Conservation (phyloP, 225 moss, liverwort and hornwort species). For the Takakia lepidozioides region DNA sequence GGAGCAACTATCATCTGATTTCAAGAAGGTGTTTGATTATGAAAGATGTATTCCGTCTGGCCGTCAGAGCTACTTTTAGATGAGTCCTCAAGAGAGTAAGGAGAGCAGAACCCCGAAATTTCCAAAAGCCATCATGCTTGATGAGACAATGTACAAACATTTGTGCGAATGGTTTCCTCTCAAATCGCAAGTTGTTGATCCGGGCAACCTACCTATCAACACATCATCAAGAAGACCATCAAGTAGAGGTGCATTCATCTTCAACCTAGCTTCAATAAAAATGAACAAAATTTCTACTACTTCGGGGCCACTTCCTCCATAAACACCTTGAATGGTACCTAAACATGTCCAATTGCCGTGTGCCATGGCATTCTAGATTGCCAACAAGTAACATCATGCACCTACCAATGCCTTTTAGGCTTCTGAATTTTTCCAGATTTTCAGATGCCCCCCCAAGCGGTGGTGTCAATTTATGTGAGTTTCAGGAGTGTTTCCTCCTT, state of each 20-base stretch:
- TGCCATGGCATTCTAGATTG: too few relatives aligned
- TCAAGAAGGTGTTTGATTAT: slow-evolving; percentile 18
- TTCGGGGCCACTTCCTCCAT: too few relatives aligned
- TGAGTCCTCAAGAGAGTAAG: slow-evolving; percentile 19
- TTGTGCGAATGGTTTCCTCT: slow-evolving; percentile 19
- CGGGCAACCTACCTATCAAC: slow-evolving; percentile 11
- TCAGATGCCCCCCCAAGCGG: too few relatives aligned
- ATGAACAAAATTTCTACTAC: neutral
- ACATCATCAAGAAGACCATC: slow-evolving; percentile 7
- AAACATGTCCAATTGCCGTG: neutral
- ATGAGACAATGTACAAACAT: slow-evolving; percentile 15
- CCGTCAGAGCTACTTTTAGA: slow-evolving; percentile 15
- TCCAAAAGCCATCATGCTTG: slow-evolving; percentile 19
- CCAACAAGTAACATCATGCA: too few relatives aligned
- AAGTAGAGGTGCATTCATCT: too few relatives aligned
- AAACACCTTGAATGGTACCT: too few relatives aligned
- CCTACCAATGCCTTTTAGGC: too few relatives aligned
- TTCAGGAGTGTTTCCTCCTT: too few relatives aligned
- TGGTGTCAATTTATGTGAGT: too few relatives aligned
- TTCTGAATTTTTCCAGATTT: too few relatives aligned
- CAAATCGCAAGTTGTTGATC: slow-evolving; percentile 7
- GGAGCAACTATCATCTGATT: slow-evolving; percentile 22
- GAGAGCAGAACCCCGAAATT: slow-evolving; percentile 10
- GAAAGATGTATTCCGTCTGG: slow-evolving; percentile 17
- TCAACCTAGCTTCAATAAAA: too few relatives aligned